These are phyloP conservation scores for Suhomyces vadensis DNA, from an alignment of 805 yeast species.

Conservation along the genomic window DNA sequence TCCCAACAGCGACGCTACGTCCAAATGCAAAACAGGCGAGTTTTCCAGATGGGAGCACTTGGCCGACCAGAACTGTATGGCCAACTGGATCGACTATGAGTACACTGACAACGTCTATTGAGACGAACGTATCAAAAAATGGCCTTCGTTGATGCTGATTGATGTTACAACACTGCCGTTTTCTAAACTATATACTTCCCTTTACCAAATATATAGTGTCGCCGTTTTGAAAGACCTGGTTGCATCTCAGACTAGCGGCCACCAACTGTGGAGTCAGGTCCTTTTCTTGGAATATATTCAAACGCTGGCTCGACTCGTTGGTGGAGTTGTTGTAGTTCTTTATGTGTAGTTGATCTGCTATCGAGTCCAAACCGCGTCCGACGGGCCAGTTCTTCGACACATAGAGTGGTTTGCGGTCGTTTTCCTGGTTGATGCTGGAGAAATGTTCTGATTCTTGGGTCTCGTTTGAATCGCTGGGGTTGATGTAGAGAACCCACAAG, in stretches of 20 bases:
- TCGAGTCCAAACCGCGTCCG: constrained; percentile 57
- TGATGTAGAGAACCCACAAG: constrained; percentile 47
- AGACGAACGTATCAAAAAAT: too few relatives aligned
- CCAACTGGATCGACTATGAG: constrained; percentile 60
- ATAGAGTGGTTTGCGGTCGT: constrained; percentile 38
- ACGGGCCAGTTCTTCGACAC: constrained; percentile 59
- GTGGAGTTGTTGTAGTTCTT: constrained; percentile 51
- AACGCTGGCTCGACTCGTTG: constrained; percentile 39
- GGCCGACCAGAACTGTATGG: constrained; percentile 71
- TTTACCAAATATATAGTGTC: constrained; percentile 54
- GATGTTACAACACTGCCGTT: too few relatives aligned
- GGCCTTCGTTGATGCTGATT: too few relatives aligned
- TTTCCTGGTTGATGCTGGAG: constrained; percentile 24
- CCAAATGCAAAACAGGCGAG: constrained; percentile 53
- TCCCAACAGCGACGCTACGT: constrained; percentile 52
- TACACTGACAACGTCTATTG: constrained; percentile 17
- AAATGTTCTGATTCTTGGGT: constrained; percentile 22
- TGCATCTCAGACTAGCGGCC: constrained; percentile 38
- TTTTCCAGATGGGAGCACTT: constrained; percentile 55
- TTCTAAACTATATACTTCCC: constrained; percentile 21
- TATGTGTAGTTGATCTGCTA: constrained; percentile 48
- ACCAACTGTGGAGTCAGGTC: constrained; percentile 30
- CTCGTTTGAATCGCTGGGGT: constrained; percentile 19
- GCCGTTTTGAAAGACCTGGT: constrained; percentile 45
- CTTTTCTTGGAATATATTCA: constrained; percentile 47